A percentile compares a stretch with the other conserved stretches of the same genome.
Conservation (phyloP, 441 rosid species). For the Euphorbia schlechtendalii region DNA sequence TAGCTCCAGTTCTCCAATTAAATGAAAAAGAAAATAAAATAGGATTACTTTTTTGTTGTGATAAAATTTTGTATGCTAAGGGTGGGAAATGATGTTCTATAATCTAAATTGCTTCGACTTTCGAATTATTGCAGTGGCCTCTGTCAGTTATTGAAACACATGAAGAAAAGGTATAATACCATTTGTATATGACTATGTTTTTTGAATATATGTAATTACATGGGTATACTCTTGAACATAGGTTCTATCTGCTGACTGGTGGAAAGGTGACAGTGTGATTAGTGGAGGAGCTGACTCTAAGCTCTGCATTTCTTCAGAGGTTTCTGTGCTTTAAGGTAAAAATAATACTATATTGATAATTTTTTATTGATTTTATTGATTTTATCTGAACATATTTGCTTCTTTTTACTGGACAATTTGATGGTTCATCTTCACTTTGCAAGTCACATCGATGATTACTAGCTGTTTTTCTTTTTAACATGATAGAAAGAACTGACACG, state of each 20-base stretch:
- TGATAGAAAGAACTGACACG: not conserved
- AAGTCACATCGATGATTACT: not conserved
- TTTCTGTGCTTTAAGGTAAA: conserved; percentile 52
- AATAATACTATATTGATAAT: not conserved
- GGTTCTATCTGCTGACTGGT: conserved; percentile 96
- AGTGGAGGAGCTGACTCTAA: conserved; percentile 90
- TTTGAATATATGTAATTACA: not conserved
- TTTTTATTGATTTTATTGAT: not conserved
- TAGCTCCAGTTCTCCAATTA: too few relatives aligned
- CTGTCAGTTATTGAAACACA: conserved; percentile 70
- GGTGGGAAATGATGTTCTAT: conserved; percentile 1
- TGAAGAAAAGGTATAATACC: conserved; percentile 61
- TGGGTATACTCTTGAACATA: conserved; percentile 21
- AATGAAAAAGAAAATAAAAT: not conserved
- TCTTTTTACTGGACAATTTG: not conserved
- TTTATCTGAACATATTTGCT: not conserved
- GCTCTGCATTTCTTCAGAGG: conserved; percentile 64
- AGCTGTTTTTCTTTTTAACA: not conserved
- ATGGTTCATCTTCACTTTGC: not conserved
- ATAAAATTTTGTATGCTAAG: not conserved
- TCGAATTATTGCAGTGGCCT: conserved; percentile 77
- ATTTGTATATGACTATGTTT: not conserved
- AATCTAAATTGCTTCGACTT: conserved; percentile 14
- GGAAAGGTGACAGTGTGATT: conserved; percentile 70
- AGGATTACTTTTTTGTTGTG: not conserved